These are phyloP conservation scores for Artemisia tridentata DNA, from an alignment of 129 eudicot genomes.

Conservation along the genomic window DNA sequence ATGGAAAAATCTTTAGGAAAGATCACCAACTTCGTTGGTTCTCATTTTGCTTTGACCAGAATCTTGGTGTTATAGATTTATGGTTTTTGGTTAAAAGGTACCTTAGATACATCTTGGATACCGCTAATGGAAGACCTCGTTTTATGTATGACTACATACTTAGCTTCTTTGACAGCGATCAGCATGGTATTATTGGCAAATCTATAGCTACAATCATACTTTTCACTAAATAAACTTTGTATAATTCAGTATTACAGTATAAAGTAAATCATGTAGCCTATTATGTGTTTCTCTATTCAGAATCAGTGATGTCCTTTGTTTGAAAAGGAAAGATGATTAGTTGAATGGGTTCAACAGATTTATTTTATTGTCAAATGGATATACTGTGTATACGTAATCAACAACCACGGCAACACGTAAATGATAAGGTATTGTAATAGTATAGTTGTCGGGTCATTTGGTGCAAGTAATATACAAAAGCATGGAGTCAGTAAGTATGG, in stretches of 20 bases:
- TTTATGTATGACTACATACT: no score
- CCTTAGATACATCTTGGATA: background rate
- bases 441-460: conserved; percentile 24
- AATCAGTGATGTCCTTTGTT: background rate
- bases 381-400: background rate
- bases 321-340: background rate
- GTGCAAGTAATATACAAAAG: conserved; percentile 27
- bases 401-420: conserved; percentile 4
- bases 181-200: no score
- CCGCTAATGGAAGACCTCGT: no score
- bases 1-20: conserved; percentile 1
- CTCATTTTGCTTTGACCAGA: conserved; percentile 1
- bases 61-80: background rate
- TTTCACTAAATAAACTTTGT: no score
- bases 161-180: no score
- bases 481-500: conserved; percentile 20
- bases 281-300: background rate
- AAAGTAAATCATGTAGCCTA: background rate
- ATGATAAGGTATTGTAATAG: conserved; percentile 3
- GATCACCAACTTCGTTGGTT: conserved; percentile 11
- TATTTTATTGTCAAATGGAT: background rate
- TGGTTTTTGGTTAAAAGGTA: background rate
- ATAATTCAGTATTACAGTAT: background rate
- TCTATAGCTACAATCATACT: no score
- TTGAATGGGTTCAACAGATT: background rate